phyloP scores from a whole-genome alignment of 768 basidiomycete species.

The Psilocybe cubensis region DNA sequence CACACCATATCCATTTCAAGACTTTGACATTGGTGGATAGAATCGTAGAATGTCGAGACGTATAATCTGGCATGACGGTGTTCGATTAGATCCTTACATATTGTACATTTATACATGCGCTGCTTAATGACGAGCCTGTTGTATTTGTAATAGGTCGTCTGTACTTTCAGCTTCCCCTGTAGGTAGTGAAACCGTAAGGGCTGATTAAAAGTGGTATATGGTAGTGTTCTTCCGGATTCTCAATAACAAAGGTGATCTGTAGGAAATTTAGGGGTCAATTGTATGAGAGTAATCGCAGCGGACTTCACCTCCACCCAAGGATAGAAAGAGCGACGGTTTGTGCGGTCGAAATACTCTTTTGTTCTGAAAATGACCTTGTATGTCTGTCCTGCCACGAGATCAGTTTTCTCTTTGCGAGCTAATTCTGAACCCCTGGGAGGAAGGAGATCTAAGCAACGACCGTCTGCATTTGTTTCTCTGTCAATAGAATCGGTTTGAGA shows the following conservation, averaged over 20 bases:
- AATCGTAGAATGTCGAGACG: constrained; percentile 36
- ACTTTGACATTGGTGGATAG: constrained; percentile 31
- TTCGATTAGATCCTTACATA: constrained; percentile 24
- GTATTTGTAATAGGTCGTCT: constrained; percentile 19
- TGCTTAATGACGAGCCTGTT: constrained; percentile 24
- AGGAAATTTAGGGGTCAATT: constrained; percentile 2
- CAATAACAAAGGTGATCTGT: constrained; percentile 80
- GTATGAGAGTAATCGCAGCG: background rate
- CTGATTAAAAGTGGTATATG: constrained; percentile 93
- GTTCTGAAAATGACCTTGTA: constrained; percentile 91
- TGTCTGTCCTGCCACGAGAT: constrained; percentile 55
- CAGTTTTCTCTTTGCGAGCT: constrained; percentile 42
- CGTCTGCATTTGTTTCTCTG: constrained; percentile 80
- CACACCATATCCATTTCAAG: constrained; percentile 29
- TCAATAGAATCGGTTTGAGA: constrained; percentile 9
- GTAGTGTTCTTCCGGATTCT: constrained; percentile 79
- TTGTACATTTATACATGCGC: constrained; percentile 26
- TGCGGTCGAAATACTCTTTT: constrained; percentile 75
- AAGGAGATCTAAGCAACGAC: constrained; percentile 80
- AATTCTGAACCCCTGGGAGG: constrained; percentile 53
- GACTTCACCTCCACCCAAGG: constrained; percentile 83
- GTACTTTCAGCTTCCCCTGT: constrained; percentile 76
- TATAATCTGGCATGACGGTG: constrained; percentile 23
- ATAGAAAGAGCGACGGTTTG: constrained; percentile 75
- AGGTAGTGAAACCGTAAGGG: constrained; percentile 91